phyloP scores from a whole-genome alignment of 2,329 filamentous ascomycete species.

The Pestalotiopsis sp. region DNA sequence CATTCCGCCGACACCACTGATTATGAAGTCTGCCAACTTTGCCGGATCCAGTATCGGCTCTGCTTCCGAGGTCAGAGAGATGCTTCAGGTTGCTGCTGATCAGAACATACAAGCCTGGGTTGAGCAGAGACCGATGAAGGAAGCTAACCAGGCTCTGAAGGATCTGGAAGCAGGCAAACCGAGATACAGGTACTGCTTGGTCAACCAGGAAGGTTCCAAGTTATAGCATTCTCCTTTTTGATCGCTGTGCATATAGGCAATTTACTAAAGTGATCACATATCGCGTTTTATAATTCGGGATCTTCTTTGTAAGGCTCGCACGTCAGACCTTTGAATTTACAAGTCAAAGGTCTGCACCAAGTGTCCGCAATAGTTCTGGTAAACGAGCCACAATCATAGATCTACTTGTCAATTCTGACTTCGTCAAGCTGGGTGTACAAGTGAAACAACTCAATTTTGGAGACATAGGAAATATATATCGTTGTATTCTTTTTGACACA shows the following conservation, averaged over 20 bases:
- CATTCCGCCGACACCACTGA: constrained; percentile 14
- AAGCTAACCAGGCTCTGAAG: constrained; percentile 16
- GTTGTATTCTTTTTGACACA: no score
- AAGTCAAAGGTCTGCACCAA: no score
- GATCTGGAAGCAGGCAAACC: constrained; percentile 15
- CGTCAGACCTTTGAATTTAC: not conserved
- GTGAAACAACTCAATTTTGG: no score
- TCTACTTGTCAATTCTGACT: no score
- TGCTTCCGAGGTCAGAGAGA: constrained; percentile 51
- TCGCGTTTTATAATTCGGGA: not conserved
- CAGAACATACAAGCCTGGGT: constrained; percentile 50
- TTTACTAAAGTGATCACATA: no score
- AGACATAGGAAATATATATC: no score
- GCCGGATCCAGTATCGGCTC: constrained; percentile 44
- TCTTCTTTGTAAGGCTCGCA: not conserved
- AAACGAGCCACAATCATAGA: no score
- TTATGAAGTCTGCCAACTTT: constrained; percentile 52
- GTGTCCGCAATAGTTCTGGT: no score
- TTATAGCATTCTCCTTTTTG: not conserved
- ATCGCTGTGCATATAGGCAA: not conserved
- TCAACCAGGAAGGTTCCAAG: constrained; percentile 9
- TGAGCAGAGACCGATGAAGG: constrained; percentile 18
- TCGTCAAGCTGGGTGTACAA: no score
- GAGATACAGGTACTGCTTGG: constrained; percentile 16
- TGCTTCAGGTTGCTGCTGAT: constrained; percentile 50